Base-by-base conservation (phyloP, 768 basidiomycete species). In the Psilocybe azurescens region DNA sequence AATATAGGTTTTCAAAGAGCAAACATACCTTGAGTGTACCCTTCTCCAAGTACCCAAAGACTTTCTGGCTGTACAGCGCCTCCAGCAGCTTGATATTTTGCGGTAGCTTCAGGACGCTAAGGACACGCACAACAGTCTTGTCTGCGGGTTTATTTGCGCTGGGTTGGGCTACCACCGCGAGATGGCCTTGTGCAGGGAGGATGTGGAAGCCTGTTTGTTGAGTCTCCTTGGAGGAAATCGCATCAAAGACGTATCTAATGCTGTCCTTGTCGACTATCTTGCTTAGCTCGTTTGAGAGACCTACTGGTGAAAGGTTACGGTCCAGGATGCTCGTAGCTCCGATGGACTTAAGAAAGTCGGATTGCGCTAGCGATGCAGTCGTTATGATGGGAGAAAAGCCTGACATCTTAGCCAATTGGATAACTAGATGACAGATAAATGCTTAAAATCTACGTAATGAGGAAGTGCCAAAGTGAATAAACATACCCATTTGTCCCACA, bases 401-500 rank as follows among this genome's bases (percentile, higher is more conserved):
- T 1, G 79, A 77, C 38, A 76, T 54, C 47, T 67, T 72, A 16
- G 80, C 78, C 11, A 80, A 69, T 60, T 78, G 41, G 11, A 80
- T 70, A 32, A 78, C 53, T 58, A 24, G 24, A 24, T 24, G 24
- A 24, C 24, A 24, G 24, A 24, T 24, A 24, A 24, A 24, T 24
- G 24, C 24, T 24, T 24, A 24, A 24, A 24, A 24, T 24, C 24
- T 24, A 24, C 2, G 24, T 2, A 24, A 2, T 24, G 24, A 24
- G 24, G n/a, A 48, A 16, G 5, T 36, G 4, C 6, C 16, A 2
- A 24, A 24, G 24, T 24, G 24, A 20, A 28, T 20, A 7, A 2
- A 58, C 65, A 11, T 53, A 81, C 84, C 80, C 30, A 74, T 79
- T 74, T 84, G 82, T 44, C 84, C 84, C 1, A 84, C 79, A 36